Conservation (phyloP, 2,329 filamentous ascomycete species). For the Trichoderma sp. region DNA sequence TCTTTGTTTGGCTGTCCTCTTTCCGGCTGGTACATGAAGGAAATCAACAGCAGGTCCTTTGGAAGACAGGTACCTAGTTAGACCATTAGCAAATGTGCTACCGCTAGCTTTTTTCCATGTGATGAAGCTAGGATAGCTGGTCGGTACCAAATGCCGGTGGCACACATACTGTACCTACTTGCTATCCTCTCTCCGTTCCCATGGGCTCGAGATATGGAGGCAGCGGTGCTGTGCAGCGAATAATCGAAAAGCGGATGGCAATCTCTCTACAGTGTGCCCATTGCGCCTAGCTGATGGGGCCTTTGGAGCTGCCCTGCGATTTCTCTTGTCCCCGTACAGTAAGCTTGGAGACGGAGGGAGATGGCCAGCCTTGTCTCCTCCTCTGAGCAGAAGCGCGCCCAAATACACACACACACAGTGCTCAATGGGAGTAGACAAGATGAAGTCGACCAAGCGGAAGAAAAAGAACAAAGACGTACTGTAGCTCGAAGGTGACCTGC, state of each 20-base stretch:
- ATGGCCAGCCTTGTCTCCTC: background rate
- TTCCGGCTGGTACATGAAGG: background rate
- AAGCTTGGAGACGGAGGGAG: background rate
- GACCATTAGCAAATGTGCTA: background rate
- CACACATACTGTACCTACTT: background rate
- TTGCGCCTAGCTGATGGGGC: background rate
- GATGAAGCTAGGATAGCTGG: constrained; percentile 2
- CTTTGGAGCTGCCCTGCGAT: background rate
- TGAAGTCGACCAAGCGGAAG: background rate
- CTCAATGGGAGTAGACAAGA: background rate
- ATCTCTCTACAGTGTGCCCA: background rate
- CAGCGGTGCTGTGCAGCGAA: background rate
- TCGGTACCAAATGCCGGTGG: background rate
- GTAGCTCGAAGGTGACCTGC: background rate
- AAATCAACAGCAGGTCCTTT: constrained; percentile 3
- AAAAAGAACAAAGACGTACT: background rate
- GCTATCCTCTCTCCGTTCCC: background rate
- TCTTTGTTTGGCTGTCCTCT: background rate
- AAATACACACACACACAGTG: background rate
- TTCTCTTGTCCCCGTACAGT: background rate
- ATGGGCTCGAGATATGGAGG: background rate
- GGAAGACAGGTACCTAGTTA: background rate
- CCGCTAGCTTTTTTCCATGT: background rate
- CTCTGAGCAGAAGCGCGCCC: background rate
- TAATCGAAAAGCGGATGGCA: background rate